Evolutionary conservation across 768 basidiomycete genomes (phyloP).

Genomic region (Agaricus sinodeliciosus): DNA sequence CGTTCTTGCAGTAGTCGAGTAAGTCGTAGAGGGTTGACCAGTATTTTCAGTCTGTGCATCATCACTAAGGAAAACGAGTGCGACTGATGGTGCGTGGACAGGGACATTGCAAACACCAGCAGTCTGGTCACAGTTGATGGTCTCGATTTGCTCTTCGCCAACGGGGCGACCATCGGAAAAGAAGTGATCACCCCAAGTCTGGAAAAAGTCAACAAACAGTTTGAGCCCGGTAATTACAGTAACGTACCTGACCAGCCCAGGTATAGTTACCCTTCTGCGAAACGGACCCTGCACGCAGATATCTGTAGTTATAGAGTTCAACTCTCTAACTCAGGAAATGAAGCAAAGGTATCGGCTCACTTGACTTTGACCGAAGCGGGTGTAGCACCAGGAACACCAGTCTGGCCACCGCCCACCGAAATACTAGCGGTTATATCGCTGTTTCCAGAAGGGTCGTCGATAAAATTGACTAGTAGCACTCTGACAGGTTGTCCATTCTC

Average conservation of each 20-base stretch:
- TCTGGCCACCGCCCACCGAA: slow-evolving; percentile 35
- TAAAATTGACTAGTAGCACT: slow-evolving; percentile 67
- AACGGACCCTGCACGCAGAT: slow-evolving; percentile 41
- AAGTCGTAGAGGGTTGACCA: slow-evolving; percentile 33
- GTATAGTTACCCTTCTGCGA: slow-evolving; percentile 50
- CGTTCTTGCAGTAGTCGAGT: slow-evolving; percentile 46
- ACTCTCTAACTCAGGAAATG: neutral
- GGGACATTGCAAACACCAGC: slow-evolving; percentile 47
- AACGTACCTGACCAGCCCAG: slow-evolving; percentile 54
- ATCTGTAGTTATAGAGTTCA: slow-evolving; percentile 28
- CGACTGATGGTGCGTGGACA: slow-evolving; percentile 62
- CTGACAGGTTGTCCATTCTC: slow-evolving; percentile 57
- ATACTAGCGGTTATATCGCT: slow-evolving; percentile 50
- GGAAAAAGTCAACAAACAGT: neutral
- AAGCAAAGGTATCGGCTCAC: slow-evolving; percentile 22
- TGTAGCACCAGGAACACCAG: slow-evolving; percentile 27
- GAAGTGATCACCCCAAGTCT: slow-evolving; percentile 57
- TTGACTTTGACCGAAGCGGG: slow-evolving; percentile 52
- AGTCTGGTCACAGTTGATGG: slow-evolving; percentile 47
- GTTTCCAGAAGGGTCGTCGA: slow-evolving; percentile 52
- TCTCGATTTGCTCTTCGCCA: slow-evolving; percentile 44
- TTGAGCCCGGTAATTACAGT: neutral
- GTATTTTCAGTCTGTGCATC: slow-evolving; percentile 27
- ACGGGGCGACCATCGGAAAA: slow-evolving; percentile 58
- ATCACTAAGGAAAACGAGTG: slow-evolving; percentile 60